Base-by-base conservation (phyloP, 352 stramenopile genomes). In the Phytophthora pseudosyringae region DNA sequence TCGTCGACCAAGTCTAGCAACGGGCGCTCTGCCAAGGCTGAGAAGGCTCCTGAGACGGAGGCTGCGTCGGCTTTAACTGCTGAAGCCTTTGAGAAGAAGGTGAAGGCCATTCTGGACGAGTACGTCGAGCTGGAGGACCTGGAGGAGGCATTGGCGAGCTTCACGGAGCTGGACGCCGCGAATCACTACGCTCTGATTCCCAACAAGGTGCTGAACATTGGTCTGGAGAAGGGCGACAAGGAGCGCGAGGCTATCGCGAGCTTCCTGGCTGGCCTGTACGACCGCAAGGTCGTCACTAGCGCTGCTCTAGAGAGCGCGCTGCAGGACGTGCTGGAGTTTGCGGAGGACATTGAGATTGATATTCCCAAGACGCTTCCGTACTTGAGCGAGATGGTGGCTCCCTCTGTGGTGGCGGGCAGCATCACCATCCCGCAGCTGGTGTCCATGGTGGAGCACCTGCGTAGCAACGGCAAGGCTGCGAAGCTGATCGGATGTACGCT, bases 121-220 rank as follows among this genome's bases (percentile, higher is more conserved):
- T 97, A 86, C 59, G 95, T 96, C 58, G 82, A 87, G 55, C 71
- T 86, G 40, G 81, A 95, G 35, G 91, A 98, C 64, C 48, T 93
- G 21, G 86, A 96, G n/a, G 91, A 96, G 36, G 87, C 79, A 3
- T 70, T 71, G 15, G 33, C 67, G 7, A 87, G 73, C 45, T 65
- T 94, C 16, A 46, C 43, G n/a, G 83, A 89, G 67, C 78, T 91
- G 15, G 70, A 87, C n/a, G 79, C 76, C 38, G 43, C 64, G 3
- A 69, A 58, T 26, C 77, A 89, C 52, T 80, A 90, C 39, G 68
- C 39, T 18, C 54, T 83, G 26, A 76, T 94, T 25, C 72, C 78
- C 1, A 71, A 73, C 39, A 75, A 88, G 61, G 65, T 70, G 12
- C 52, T 92, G 38, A 90, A 89, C 67, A 73, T 89, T 64, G 86